Evolutionary conservation across 768 basidiomycete genomes (phyloP), one percentile per base, ranked within the genome.

Genomic region (Macrolepiota dolichaula): DNA sequence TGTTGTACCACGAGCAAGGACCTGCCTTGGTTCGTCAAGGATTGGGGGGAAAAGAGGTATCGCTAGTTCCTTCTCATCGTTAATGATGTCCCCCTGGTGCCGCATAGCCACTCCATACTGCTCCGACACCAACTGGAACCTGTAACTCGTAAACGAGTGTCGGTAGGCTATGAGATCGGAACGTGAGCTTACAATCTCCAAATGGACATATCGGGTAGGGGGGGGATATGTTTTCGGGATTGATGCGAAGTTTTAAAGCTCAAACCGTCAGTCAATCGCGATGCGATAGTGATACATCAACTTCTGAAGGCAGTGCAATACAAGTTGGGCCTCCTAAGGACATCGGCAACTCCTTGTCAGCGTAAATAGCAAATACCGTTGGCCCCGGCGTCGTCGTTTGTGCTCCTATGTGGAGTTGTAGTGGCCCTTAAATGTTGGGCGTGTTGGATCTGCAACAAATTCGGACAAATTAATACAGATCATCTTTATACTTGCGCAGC

Each of bases 21-120:
- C 50, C 50, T 15, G 50, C 58, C 58, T 59, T 59, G 38, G 36
- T 46, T 59, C 51, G 40, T 42, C 32, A 9, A 32, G 25, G 29
- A 44, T 42, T 32, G 38, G 50, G 36, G 27, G 50, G 25, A 29
- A 52, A 44, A 38, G 10, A 51, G 25, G 32, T 50, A 27, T 25
- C 35, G 10, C 35, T 52, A 11, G 40, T 24, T n/a, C 32, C 17
- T 27, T 47, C 46, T 35, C 55, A 44, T n/a, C 15, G 44, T 57
- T 57, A 57, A 49, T 36, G 46, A 49, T n/a, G 42, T 25, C 54
- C 24, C 27, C 29, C 35, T 12, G 11, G 40, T 32, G 29, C 27
- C 40, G 29, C 55, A 57, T 57, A 49, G 42, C 55, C 55, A 27
- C 38, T 15, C 25, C 15, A 29, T 10, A 49, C 50, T 19, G 9